Percentiles rank a stretch among this genome's conserved stretches.
phyloP scores from a whole-genome alignment of 75 land plant genomes.

The Azolla pinnata region DNA sequence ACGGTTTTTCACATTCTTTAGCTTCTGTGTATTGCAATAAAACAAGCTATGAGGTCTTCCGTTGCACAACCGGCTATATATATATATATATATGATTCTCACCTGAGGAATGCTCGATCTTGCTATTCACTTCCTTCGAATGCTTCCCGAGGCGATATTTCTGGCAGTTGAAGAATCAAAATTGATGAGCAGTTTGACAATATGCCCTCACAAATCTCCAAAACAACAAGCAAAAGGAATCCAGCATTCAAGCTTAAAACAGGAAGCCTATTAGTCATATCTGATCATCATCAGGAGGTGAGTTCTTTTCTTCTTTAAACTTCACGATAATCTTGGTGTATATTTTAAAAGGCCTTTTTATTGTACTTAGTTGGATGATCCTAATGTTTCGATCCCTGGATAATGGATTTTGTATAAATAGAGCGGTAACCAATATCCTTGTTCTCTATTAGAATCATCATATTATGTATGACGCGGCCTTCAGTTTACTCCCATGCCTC shows the following conservation, averaged over 20 bases:
- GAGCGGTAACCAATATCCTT: no score
- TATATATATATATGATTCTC: neutral
- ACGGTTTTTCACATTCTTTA: neutral
- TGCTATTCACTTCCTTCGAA: conserved; percentile 24
- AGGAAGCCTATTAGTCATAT: no score
- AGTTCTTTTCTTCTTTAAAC: no score
- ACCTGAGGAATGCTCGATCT: neutral
- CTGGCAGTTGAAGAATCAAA: conserved; percentile 16
- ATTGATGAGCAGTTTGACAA: neutral
- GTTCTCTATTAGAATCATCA: no score
- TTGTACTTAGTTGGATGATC: no score
- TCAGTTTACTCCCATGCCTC: neutral
- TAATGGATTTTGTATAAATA: no score
- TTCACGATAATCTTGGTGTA: no score
- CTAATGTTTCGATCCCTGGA: no score
- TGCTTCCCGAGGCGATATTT: conserved; percentile 63
- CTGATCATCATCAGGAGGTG: no score
- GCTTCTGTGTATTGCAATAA: neutral
- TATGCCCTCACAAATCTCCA: neutral
- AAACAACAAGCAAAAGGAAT: no score
- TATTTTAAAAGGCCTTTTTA: no score
- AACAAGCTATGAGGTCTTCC: neutral
- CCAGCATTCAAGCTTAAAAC: no score
- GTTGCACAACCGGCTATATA: neutral
- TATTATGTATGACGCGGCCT: neutral